Evolutionary conservation across 805 yeast genomes (phyloP).

Genomic region (Schwanniomyces sp.): DNA sequence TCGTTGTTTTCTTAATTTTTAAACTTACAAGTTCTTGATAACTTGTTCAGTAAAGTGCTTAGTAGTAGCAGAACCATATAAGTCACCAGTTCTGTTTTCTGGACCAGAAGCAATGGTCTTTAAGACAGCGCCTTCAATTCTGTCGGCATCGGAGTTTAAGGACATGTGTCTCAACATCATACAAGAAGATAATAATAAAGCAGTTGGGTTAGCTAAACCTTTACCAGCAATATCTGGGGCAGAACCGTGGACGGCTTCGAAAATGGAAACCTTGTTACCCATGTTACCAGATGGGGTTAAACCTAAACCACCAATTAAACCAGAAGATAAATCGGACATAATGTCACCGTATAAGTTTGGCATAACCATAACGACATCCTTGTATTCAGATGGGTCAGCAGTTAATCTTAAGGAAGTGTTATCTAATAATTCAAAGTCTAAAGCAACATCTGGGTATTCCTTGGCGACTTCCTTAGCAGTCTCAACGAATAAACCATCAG

Average conservation of each 20-base stretch:
- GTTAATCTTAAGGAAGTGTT: constrained; percentile 92
- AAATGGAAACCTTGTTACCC: constrained; percentile 97
- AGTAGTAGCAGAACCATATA: constrained; percentile 91
- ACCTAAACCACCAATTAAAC: constrained; percentile 98
- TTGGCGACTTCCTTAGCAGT: constrained; percentile 86
- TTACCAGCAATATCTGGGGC: constrained; percentile 99
- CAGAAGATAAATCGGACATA: constrained; percentile 96
- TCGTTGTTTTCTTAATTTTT: neutral
- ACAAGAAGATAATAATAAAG: constrained; percentile 89
- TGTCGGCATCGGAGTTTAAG: constrained; percentile 74
- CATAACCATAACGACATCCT: constrained; percentile 93
- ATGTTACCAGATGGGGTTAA: constrained; percentile 98
- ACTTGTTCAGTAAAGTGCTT: constrained; percentile 89
- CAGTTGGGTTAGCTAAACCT: constrained; percentile 99
- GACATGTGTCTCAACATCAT: constrained; percentile 99
- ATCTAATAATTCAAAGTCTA: constrained; percentile 87
- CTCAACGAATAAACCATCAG: constrained; percentile 94
- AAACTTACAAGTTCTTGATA: constrained; percentile 64
- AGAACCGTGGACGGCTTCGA: constrained; percentile 99
- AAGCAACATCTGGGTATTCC: constrained; percentile 87
- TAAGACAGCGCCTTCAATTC: constrained; percentile 84
- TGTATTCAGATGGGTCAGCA: constrained; percentile 83
- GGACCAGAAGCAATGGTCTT: constrained; percentile 93
- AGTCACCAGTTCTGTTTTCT: constrained; percentile 94
- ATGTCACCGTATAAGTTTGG: constrained; percentile 99